A percentile compares a stretch with the other conserved stretches of the same genome.
These are phyloP conservation scores for Eucalyptus caleyi DNA, from an alignment of 345 rosid species.

Conservation along the genomic window DNA sequence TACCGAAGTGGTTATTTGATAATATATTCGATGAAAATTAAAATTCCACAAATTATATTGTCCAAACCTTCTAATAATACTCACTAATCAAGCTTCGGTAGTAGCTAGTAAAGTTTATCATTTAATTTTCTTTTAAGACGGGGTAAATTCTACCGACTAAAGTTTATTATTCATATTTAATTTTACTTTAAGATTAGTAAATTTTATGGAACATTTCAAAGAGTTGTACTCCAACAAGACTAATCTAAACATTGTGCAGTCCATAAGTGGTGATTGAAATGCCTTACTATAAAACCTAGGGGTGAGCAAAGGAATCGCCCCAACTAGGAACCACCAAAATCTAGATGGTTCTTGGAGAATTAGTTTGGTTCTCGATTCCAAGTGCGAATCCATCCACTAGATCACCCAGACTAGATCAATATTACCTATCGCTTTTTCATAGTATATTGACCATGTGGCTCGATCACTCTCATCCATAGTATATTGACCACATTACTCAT, in stretches of 20 bases:
- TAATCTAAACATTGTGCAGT: not conserved
- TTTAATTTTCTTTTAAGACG: not conserved
- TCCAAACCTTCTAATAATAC: not conserved
- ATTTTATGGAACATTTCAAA: not conserved
- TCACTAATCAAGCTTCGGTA: not conserved
- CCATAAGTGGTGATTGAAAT: not conserved
- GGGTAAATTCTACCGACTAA: not conserved
- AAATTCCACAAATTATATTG: not conserved
- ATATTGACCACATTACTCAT: too few relatives aligned
- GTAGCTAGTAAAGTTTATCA: not conserved
- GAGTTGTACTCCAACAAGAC: not conserved
- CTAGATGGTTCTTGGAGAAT: too few relatives aligned
- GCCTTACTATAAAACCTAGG: not conserved
- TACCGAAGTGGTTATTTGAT: not conserved
- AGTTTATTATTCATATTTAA: not conserved
- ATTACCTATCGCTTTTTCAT: too few relatives aligned
- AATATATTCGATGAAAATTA: not conserved
- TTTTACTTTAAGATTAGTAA: not conserved
- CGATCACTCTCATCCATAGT: too few relatives aligned
- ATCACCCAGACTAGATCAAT: too few relatives aligned
- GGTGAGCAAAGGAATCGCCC: too few relatives aligned
- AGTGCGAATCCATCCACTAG: too few relatives aligned
- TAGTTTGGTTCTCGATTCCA: accelerated
- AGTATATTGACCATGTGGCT: too few relatives aligned
- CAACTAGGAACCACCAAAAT: too few relatives aligned